Evolutionary conservation across 2,329 filamentous ascomycete species (phyloP).

Genomic region (Capronia epimyces): DNA sequence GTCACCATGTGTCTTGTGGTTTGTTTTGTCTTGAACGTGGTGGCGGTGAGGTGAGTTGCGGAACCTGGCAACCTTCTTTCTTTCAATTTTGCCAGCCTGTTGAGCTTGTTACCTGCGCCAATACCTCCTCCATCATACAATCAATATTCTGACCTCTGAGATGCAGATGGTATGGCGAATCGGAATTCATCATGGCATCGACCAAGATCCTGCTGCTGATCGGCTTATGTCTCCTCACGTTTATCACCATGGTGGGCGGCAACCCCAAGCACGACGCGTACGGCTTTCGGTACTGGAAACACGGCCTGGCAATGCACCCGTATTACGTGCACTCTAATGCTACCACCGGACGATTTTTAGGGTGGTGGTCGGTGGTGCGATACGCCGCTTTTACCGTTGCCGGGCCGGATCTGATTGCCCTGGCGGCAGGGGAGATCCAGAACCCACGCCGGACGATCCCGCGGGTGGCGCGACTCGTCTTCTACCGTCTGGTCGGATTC

Average conservation of each 20-base stretch:
- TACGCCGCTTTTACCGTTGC: conserved; percentile 61
- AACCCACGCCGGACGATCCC: conserved; percentile 66
- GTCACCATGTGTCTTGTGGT: conserved; percentile 41
- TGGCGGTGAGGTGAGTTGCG: conserved; percentile 55
- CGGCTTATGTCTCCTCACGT: conserved; percentile 65
- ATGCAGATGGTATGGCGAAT: conserved; percentile 59
- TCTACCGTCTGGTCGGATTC: conserved; percentile 69
- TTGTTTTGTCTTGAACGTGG: conserved; percentile 56
- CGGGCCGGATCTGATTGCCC: conserved; percentile 58
- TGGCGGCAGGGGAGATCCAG: conserved; percentile 61
- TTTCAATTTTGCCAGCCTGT: conserved; percentile 39
- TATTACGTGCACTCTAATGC: conserved; percentile 62
- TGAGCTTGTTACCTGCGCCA: too few species aligned
- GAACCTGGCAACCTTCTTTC: conserved; percentile 35
- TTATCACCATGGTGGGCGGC: conserved; percentile 74
- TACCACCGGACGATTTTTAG: conserved; percentile 61
- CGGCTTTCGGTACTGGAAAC: conserved; percentile 61
- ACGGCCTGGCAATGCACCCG: conserved; percentile 62
- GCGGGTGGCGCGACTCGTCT: conserved; percentile 67
- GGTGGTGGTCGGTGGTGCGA: conserved; percentile 67
- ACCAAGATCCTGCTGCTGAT: conserved; percentile 66
- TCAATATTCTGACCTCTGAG: background rate
- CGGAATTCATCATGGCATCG: conserved; percentile 65
- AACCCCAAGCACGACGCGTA: conserved; percentile 66
- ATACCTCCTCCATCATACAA: too few species aligned